phyloP scores from a whole-genome alignment of 2,329 filamentous ascomycete genomes.

The Diaporthe nobilis region DNA sequence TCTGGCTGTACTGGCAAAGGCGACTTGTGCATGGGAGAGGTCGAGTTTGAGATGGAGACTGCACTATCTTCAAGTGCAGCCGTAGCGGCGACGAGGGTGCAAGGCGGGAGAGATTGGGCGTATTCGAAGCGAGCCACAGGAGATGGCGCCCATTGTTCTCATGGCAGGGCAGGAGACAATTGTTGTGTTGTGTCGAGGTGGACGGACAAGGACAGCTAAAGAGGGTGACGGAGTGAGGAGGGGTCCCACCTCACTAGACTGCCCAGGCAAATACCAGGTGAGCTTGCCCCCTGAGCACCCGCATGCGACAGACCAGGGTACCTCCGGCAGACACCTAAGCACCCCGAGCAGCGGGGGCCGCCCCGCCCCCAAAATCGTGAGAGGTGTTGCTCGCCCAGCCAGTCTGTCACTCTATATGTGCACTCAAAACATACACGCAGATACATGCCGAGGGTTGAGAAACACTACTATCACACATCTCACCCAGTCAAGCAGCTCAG shows the following conservation, averaged over 20 bases:
- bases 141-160: constrained; percentile 31
- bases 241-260: constrained; percentile 17
- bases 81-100: background rate
- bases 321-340: background rate
- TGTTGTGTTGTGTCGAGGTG: background rate
- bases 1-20: background rate
- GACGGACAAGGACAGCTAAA: background rate
- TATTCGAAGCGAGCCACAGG: constrained; percentile 11
- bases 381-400: background rate
- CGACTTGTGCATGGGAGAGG: background rate
- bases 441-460: too few species aligned
- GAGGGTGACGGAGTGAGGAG: background rate
- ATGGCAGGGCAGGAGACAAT: constrained; percentile 11
- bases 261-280: background rate
- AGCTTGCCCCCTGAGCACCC: constrained; percentile 29
- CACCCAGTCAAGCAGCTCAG: background rate
- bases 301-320: constrained; percentile 14
- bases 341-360: background rate
- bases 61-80: constrained; percentile 7
- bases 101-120: background rate
- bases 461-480: background rate
- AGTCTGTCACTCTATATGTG: background rate
- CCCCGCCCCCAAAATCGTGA: background rate
- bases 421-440: background rate
- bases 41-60: background rate